A percentile compares a stretch with the other conserved stretches of the same genome.
Evolutionary conservation across 495 filamentous ascomycete genomes (phyloP).

Genomic region (Annulohypoxylon stygium): DNA sequence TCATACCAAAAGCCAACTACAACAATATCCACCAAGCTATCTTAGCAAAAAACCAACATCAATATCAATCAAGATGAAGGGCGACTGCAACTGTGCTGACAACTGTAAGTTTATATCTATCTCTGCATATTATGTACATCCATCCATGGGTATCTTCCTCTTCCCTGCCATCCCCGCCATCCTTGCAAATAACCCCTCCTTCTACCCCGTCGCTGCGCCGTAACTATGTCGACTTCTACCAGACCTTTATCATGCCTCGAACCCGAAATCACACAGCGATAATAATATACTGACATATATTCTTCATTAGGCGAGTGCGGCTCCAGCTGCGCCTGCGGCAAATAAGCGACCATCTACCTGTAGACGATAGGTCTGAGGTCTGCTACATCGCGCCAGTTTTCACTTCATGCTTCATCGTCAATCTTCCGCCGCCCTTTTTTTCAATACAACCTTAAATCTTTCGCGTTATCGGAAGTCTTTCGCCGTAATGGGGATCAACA

Average conservation of each 20-base stretch:
- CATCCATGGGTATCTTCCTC: neutral
- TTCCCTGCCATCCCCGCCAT: neutral
- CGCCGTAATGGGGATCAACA: constrained; percentile 13
- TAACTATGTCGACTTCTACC: neutral
- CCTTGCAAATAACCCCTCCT: neutral
- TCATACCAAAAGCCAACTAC: constrained; percentile 10
- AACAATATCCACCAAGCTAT: constrained; percentile 33
- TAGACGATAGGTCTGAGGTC: constrained; percentile 20
- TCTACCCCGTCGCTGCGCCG: neutral
- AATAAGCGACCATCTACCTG: constrained; percentile 43
- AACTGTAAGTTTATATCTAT: constrained; percentile 56
- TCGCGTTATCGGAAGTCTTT: constrained; percentile 10
- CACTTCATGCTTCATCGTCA: constrained; percentile 23
- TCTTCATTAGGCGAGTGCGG: constrained; percentile 52
- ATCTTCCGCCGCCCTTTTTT: neutral
- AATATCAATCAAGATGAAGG: constrained; percentile 59
- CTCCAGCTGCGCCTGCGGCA: constrained; percentile 58
- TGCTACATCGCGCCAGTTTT: constrained; percentile 31
- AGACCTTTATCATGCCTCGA: neutral
- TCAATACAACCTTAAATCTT: constrained; percentile 23
- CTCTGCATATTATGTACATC: neutral
- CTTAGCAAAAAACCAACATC: constrained; percentile 24
- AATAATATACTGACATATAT: constrained; percentile 18
- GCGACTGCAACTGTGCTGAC: constrained; percentile 62
- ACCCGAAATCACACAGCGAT: neutral